phyloP scores from a whole-genome alignment of 306 rosid species.

The Prunus dulcis region DNA sequence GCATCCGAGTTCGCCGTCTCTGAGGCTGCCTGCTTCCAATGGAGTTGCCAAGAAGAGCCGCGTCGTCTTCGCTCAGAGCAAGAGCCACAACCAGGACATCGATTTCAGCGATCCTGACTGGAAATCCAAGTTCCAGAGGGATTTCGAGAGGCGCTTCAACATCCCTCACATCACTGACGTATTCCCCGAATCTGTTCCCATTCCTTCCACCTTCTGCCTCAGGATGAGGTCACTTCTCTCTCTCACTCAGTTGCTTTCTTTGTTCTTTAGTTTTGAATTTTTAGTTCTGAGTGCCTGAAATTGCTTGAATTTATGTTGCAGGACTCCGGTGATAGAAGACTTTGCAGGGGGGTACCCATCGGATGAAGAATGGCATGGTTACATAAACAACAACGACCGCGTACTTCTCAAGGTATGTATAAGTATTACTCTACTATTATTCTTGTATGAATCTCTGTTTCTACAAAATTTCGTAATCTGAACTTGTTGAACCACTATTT shows the following conservation, averaged over 20 bases:
- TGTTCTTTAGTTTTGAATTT: background rate
- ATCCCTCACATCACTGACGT: slow-evolving; percentile 80
- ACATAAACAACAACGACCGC: slow-evolving; percentile 84
- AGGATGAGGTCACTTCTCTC: slow-evolving; percentile 62
- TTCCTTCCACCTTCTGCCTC: slow-evolving; percentile 97
- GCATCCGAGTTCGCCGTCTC: slow-evolving; percentile 2
- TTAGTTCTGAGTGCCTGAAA: background rate
- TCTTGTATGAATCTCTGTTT: too few species aligned
- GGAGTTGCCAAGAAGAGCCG: slow-evolving; percentile 7
- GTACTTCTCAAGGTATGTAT: slow-evolving; percentile 81
- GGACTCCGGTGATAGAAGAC: slow-evolving; percentile 66
- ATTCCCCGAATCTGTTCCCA: slow-evolving; percentile 52
- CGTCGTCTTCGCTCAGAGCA: slow-evolving; percentile 27
- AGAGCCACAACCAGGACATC: slow-evolving; percentile 26
- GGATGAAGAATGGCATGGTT: slow-evolving; percentile 95
- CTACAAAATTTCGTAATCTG: background rate
- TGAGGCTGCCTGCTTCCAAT: slow-evolving; percentile 2
- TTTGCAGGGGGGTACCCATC: slow-evolving; percentile 68
- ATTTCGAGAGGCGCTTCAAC: slow-evolving; percentile 69
- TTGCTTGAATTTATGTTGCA: slow-evolving; percentile 14
- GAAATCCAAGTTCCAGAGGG: slow-evolving; percentile 72
- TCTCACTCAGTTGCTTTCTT: background rate
- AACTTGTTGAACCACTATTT: background rate
- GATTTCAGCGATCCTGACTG: slow-evolving; percentile 86
- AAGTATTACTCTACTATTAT: background rate